phyloP scores from a whole-genome alignment of 2,329 filamentous ascomycete species.

The Lachnellula hyalina region DNA sequence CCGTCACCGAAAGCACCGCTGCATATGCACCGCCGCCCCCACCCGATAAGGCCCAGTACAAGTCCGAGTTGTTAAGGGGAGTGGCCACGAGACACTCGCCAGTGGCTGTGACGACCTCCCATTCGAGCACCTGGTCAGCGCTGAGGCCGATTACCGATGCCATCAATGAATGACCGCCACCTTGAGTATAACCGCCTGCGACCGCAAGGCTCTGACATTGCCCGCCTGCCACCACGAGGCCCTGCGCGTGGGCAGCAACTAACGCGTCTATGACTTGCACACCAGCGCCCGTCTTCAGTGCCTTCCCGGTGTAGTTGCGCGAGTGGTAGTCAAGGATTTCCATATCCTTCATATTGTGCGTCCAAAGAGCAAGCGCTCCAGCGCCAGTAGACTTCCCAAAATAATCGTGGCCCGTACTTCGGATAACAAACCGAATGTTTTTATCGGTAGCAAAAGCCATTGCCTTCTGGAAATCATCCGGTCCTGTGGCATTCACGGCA shows the following conservation, averaged over 20 bases:
- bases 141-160: conserved; percentile 47
- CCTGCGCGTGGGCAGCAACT: conserved; percentile 26
- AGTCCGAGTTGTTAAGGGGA: conserved; percentile 42
- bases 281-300: conserved; percentile 32
- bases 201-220: conserved; percentile 12
- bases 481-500: too few relatives aligned
- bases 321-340: conserved; percentile 32
- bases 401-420: conserved; percentile 42
- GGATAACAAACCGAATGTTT: conserved; percentile 30
- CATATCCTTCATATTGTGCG: conserved; percentile 39
- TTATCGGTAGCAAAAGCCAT: conserved; percentile 31
- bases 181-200: conserved; percentile 48
- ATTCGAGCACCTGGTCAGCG: conserved; percentile 46
- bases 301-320: conserved; percentile 30
- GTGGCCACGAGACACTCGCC: conserved; percentile 32
- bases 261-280: conserved; percentile 40
- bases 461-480: too few relatives aligned
- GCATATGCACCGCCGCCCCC: conserved; percentile 45
- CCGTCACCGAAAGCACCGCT: conserved; percentile 50
- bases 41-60: conserved; percentile 43
- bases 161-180: conserved; percentile 53
- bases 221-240: conserved; percentile 1
- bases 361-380: conserved; percentile 42
- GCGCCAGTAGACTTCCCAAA: conserved; percentile 40
- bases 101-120: conserved; percentile 11